These are phyloP conservation scores for Achlya hypogyna DNA, from an alignment of 352 stramenopile genomes.

Conservation along the genomic window DNA sequence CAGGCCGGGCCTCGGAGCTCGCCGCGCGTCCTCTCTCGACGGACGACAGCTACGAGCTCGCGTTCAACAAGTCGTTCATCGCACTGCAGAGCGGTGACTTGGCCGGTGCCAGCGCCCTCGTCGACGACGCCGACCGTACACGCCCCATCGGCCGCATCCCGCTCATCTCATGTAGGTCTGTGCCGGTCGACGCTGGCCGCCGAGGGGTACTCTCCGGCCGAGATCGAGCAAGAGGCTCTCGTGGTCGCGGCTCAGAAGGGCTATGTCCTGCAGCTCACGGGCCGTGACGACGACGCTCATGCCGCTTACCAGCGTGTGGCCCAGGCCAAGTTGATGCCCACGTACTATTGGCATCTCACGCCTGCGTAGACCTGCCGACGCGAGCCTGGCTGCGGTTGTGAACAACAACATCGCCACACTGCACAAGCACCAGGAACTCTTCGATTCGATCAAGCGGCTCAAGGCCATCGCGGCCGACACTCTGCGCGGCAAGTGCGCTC, in stretches of 20 bases:
- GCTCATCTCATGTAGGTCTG: constrained; percentile 31
- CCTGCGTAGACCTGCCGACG: constrained; percentile 44
- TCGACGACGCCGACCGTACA: constrained; percentile 56
- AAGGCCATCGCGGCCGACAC: constrained; percentile 50
- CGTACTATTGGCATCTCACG: neutral
- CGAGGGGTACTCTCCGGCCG: constrained; percentile 40
- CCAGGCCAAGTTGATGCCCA: constrained; percentile 56
- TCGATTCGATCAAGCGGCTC: constrained; percentile 80
- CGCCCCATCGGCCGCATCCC: neutral
- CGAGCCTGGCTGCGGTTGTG: constrained; percentile 49
- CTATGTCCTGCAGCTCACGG: constrained; percentile 72
- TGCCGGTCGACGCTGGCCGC: constrained; percentile 49
- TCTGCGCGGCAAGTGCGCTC: constrained; percentile 49
- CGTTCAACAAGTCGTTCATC: constrained; percentile 82
- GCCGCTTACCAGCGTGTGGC: constrained; percentile 68
- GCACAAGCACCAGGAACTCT: constrained; percentile 58
- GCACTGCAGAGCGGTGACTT: constrained; percentile 55
- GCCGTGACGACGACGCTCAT: constrained; percentile 53
- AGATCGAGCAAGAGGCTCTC: constrained; percentile 64
- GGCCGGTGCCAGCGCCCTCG: constrained; percentile 32
- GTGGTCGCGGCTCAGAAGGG: constrained; percentile 62
- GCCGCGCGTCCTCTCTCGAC: constrained; percentile 31
- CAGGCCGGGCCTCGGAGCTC: constrained; percentile 43
- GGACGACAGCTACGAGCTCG: constrained; percentile 71
- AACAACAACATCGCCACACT: constrained; percentile 80